Conservation (phyloP, 352 stramenopile genomes). For the Blastocystis sp. region DNA sequence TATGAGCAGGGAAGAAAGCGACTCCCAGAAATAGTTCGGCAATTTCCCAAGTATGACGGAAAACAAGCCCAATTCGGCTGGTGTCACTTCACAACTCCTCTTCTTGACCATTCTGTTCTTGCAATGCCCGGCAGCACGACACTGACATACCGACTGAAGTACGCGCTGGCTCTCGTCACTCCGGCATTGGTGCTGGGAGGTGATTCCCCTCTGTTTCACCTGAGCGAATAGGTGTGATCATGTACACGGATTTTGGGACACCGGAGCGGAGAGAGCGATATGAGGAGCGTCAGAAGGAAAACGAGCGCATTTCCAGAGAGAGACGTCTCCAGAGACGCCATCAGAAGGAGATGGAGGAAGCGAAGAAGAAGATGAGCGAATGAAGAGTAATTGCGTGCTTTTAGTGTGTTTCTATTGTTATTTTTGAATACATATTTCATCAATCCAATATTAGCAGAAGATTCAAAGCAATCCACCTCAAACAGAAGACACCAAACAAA, state of each 20-base stretch:
- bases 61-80: constrained; percentile 2
- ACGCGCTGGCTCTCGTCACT: background rate
- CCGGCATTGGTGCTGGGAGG: constrained; percentile 40
- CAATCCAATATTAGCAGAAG: too few species aligned
- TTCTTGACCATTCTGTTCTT: background rate
- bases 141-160: constrained; percentile 43
- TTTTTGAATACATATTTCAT: too few species aligned
- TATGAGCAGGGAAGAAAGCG: background rate
- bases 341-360: background rate
- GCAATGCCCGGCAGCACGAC: constrained; percentile 11
- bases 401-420: too few species aligned
- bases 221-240: background rate
- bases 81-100: background rate
- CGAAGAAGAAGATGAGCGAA: background rate
- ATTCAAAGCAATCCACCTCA: too few species aligned
- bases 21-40: too few species aligned
- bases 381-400: too few species aligned
- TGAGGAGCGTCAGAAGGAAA: constrained; percentile 16
- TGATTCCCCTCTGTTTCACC: background rate
- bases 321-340: background rate
- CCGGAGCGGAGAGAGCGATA: constrained; percentile 20
- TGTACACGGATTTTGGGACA: constrained; percentile 24
- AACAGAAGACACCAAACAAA: constrained; percentile 5
- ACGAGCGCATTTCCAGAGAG: constrained; percentile 29
- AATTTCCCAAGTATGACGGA: background rate